Evolutionary conservation across 345 rosid species (phyloP).

Genomic region (Geranium brycei): DNA sequence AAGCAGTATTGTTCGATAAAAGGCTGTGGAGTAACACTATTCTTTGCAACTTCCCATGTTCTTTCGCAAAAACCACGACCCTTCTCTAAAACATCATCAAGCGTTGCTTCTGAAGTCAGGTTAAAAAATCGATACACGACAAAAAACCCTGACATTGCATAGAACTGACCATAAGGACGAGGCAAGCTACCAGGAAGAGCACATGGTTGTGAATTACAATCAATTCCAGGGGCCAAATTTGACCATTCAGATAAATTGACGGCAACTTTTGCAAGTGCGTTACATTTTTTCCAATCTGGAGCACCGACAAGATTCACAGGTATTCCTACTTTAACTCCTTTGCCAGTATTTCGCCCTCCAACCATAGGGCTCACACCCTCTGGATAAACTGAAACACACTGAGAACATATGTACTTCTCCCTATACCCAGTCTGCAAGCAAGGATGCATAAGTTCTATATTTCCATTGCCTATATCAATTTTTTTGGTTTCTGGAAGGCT

Average conservation of each 20-base stretch:
- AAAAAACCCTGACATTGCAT: conserved; percentile 86
- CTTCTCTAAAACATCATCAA: conserved; percentile 83
- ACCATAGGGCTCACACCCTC: conserved; percentile 31
- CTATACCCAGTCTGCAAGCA: conserved; percentile 80
- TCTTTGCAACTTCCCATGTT: conserved; percentile 69
- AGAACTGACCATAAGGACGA: conserved; percentile 80
- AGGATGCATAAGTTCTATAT: conserved; percentile 71
- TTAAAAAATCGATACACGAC: conserved; percentile 86
- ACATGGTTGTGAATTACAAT: conserved; percentile 88
- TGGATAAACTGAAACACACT: conserved; percentile 39
- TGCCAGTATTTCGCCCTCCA: conserved; percentile 24
- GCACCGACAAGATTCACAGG: conserved; percentile 62
- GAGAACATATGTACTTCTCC: conserved; percentile 58
- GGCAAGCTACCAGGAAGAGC: conserved; percentile 67
- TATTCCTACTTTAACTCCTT: conserved; percentile 50
- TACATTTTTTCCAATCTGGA: conserved; percentile 78
- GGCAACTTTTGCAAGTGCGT: conserved; percentile 60
- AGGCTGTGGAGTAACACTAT: conserved; percentile 86
- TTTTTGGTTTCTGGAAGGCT: conserved; percentile 27
- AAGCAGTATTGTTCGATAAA: conserved; percentile 98
- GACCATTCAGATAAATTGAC: conserved; percentile 94
- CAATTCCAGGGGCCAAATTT: conserved; percentile 40
- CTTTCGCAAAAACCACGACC: conserved; percentile 75
- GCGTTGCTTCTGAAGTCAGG: conserved; percentile 64
- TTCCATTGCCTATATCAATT: conserved; percentile 36